Evolutionary conservation across 139 green algal species (phyloP).

Genomic region (Haematococcus lacustris): DNA sequence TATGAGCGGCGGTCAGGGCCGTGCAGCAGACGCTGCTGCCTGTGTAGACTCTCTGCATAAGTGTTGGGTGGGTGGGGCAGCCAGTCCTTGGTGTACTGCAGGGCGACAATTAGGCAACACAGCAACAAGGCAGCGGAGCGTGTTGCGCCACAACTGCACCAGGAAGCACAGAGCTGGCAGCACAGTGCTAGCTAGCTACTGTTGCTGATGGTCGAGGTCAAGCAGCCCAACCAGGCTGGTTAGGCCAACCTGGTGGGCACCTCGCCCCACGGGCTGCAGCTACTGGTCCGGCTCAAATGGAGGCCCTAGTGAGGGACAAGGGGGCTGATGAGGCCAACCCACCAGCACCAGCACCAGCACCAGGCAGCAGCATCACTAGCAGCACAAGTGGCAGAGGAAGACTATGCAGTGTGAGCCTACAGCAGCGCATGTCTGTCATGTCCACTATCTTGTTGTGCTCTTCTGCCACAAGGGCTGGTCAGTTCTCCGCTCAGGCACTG

Average conservation of each 20-base stretch:
- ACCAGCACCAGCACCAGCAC: not conserved
- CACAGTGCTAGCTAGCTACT: not conserved
- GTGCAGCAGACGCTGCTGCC: conserved; percentile 47
- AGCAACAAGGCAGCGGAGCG: too few species aligned
- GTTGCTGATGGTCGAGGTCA: not conserved
- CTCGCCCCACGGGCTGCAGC: too few species aligned
- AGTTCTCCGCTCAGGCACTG: too few species aligned
- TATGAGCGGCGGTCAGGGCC: conserved; percentile 20
- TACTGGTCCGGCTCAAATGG: too few species aligned
- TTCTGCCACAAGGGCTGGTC: too few species aligned
- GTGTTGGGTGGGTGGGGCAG: conserved; percentile 23
- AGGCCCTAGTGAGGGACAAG: too few species aligned
- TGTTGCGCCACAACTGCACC: not conserved
- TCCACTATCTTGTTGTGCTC: too few species aligned
- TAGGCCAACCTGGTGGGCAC: too few species aligned
- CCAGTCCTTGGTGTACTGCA: conserved; percentile 20
- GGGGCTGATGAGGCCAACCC: too few species aligned
- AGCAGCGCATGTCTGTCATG: too few species aligned
- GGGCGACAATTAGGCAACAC: not conserved
- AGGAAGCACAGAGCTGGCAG: not conserved
- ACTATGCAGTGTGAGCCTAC: too few species aligned
- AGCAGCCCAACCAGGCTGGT: too few species aligned
- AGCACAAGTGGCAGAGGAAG: not conserved
- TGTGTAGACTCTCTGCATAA: conserved; percentile 35
- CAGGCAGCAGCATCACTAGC: not conserved